phyloP scores from a whole-genome alignment of 2,329 filamentous ascomycete species.

The Thelonectria blattea region DNA sequence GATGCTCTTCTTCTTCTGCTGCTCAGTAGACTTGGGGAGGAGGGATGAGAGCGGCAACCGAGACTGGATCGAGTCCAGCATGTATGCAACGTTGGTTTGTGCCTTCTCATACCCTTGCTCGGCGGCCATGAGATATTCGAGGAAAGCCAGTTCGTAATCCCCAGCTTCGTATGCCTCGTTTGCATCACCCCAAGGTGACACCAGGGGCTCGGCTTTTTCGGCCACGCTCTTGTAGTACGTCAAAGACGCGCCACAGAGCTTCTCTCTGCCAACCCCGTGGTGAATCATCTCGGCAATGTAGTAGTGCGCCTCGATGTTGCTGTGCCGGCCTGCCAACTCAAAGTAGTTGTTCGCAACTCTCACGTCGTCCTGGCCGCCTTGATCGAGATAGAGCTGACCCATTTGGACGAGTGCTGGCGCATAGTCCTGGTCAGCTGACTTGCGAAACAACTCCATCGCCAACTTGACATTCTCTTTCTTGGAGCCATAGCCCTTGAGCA shows the following conservation, averaged over 20 bases:
- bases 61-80: constrained; percentile 77
- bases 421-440: constrained; percentile 82
- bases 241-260: constrained; percentile 76
- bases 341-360: constrained; percentile 83
- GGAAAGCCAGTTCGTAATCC: constrained; percentile 78
- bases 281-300: constrained; percentile 89
- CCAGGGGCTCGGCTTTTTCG: constrained; percentile 73
- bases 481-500: constrained; percentile 75
- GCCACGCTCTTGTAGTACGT: constrained; percentile 84
- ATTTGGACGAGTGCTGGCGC: constrained; percentile 82
- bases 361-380: constrained; percentile 74
- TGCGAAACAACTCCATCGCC: constrained; percentile 78
- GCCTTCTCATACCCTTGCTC: constrained; percentile 91
- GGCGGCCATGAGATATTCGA: constrained; percentile 84
- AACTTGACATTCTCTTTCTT: constrained; percentile 69
- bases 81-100: constrained; percentile 87
- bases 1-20: constrained; percentile 42
- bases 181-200: constrained; percentile 82
- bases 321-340: constrained; percentile 81
- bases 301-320: constrained; percentile 88
- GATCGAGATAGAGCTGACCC: constrained; percentile 84
- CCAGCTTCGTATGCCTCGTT: constrained; percentile 82
- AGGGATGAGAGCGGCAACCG: constrained; percentile 47
- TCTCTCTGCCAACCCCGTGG: constrained; percentile 79
- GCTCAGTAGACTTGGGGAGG: constrained; percentile 50